A percentile compares a stretch with the other conserved stretches of the same genome.
Conservation (phyloP, 2,329 filamentous ascomycete genomes). For the Akanthomyces uredinophilus region DNA sequence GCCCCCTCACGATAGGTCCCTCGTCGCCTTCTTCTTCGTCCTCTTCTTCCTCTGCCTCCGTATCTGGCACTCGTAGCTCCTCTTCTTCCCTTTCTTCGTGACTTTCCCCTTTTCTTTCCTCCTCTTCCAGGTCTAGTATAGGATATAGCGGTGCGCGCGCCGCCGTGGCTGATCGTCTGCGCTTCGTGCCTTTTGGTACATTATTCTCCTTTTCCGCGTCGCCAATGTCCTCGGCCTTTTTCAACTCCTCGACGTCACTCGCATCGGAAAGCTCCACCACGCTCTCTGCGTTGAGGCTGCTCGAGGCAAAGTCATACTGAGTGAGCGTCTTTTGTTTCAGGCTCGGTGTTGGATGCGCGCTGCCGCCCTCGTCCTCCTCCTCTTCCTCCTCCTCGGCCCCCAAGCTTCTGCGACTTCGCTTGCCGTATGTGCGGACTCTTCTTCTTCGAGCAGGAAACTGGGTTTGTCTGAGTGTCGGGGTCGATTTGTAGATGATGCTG, state of each 20-base stretch:
- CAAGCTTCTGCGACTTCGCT: neutral
- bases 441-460: slow-evolving; percentile 34
- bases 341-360: neutral
- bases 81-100: slow-evolving; percentile 18
- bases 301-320: slow-evolving; percentile 36
- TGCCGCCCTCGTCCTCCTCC: slow-evolving; percentile 31
- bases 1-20: neutral
- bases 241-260: slow-evolving; percentile 17
- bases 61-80: slow-evolving; percentile 21
- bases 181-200: slow-evolving; percentile 6
- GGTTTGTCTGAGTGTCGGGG: slow-evolving; percentile 33
- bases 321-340: slow-evolving; percentile 39
- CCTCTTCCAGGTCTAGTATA: neutral
- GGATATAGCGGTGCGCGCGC: neutral
- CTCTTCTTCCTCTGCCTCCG: slow-evolving; percentile 16
- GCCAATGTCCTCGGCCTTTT: neutral
- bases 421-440: slow-evolving; percentile 31
- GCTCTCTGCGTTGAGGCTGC: slow-evolving; percentile 30
- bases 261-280: slow-evolving; percentile 18
- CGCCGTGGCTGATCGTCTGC: neutral
- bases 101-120: neutral
- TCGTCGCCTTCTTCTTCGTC: slow-evolving; percentile 14
- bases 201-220: slow-evolving; percentile 18
- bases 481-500: slow-evolving; percentile 34
- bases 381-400: slow-evolving; percentile 31